Evolutionary conservation across 1,284 basidiomycete species (phyloP).

Genomic region (Coniferiporia sulphurascens): DNA sequence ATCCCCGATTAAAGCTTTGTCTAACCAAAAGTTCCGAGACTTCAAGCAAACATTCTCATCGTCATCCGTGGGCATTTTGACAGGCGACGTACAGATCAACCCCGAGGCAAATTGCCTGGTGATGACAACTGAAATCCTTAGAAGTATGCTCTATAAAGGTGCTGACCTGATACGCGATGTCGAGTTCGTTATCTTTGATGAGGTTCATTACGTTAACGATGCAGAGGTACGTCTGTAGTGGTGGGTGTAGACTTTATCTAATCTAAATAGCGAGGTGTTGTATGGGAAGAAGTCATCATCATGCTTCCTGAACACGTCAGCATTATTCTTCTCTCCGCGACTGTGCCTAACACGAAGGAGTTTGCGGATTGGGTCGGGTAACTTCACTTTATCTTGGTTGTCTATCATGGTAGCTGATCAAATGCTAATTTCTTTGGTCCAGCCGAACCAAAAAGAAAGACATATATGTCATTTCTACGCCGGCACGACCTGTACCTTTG

Average conservation of each 20-base stretch:
- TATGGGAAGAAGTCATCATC: slow-evolving; percentile 99
- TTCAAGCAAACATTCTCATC: slow-evolving; percentile 97
- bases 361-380: slow-evolving; percentile 99
- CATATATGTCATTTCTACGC: slow-evolving; percentile 97
- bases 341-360: slow-evolving; percentile 97
- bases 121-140: slow-evolving; percentile 98
- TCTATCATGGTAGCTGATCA: slow-evolving; percentile 3
- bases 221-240: slow-evolving; percentile 66
- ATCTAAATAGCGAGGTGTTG: slow-evolving; percentile 82
- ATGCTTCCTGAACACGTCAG: slow-evolving; percentile 97
- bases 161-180: slow-evolving; percentile 98
- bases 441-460: slow-evolving; percentile 99
- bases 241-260: slow-evolving; percentile 1
- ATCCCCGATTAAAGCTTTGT: slow-evolving; percentile 97
- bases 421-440: slow-evolving; percentile 6
- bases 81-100: slow-evolving; percentile 99
- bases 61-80: slow-evolving; percentile 91
- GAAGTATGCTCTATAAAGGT: slow-evolving; percentile 98
- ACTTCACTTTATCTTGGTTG: slow-evolving; percentile 26
- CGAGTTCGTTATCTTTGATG: slow-evolving; percentile 99
- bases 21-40: slow-evolving; percentile 98
- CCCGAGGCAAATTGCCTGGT: slow-evolving; percentile 96
- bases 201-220: slow-evolving; percentile 99
- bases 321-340: slow-evolving; percentile 95
- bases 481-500: slow-evolving; percentile 93